Percentiles rank a stretch among this genome's conserved stretches.
These are phyloP conservation scores for Amanita polypyramis DNA, from an alignment of 768 basidiomycete species.

Conservation along the genomic window DNA sequence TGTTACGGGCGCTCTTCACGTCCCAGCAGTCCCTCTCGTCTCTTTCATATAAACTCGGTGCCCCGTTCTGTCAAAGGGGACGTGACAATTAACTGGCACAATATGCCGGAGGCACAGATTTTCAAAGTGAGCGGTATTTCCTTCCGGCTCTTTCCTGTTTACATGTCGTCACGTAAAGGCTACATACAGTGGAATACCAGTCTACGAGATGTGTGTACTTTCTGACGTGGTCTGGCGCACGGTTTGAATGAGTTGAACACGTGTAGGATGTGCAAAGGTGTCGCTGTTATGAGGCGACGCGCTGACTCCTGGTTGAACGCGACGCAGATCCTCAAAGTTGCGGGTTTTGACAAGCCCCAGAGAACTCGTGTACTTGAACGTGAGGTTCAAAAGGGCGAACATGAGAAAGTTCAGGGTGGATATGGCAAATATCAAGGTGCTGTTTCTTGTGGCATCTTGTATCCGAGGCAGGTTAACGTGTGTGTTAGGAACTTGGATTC, in stretches of 20 bases:
- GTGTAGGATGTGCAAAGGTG: conserved; percentile 85
- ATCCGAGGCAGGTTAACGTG: conserved; percentile 12
- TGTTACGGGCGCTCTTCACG: neutral
- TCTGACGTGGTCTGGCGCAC: conserved; percentile 26
- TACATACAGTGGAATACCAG: conserved; percentile 88
- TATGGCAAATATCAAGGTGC: conserved; percentile 99
- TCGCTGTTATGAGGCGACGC: conserved; percentile 96
- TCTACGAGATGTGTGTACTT: conserved; percentile 75
- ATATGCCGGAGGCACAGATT: conserved; percentile 77
- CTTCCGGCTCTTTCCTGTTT: conserved; percentile 14
- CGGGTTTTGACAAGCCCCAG: conserved; percentile 98
- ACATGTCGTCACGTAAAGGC: conserved; percentile 39
- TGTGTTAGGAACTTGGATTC: conserved; percentile 90
- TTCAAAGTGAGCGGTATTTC: conserved; percentile 55
- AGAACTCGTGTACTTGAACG: conserved; percentile 94
- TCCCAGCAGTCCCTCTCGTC: neutral
- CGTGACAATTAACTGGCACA: neutral
- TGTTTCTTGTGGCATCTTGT: neutral
- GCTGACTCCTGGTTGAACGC: conserved; percentile 98
- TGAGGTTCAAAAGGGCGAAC: conserved; percentile 97
- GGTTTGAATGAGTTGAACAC: conserved; percentile 25
- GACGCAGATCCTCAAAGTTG: conserved; percentile 97
- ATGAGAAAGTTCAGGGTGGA: conserved; percentile 98
- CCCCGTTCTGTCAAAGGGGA: neutral
- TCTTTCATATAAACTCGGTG: neutral